These are phyloP conservation scores for Sarcodon sp. DNA, from an alignment of 768 basidiomycete genomes.

Conservation along the genomic window DNA sequence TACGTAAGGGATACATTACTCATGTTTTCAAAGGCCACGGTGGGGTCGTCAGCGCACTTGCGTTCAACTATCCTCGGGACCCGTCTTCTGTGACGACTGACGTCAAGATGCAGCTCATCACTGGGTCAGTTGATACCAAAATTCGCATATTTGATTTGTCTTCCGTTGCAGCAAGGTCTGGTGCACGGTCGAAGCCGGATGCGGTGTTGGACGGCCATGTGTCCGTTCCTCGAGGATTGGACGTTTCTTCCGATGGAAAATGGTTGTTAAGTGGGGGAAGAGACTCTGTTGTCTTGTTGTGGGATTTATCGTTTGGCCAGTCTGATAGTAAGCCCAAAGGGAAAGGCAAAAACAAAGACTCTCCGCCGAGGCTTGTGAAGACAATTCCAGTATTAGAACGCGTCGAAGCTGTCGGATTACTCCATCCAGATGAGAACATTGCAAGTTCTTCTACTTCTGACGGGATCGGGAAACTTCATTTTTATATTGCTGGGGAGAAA, in stretches of 20 bases:
- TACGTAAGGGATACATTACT: slow-evolving; percentile 76
- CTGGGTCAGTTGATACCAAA: slow-evolving; percentile 84
- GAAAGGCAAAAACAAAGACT: slow-evolving; percentile 35
- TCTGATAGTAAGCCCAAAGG: slow-evolving; percentile 18
- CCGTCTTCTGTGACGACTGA: slow-evolving; percentile 30
- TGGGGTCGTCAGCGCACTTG: slow-evolving; percentile 87
- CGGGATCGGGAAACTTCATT: slow-evolving; percentile 31
- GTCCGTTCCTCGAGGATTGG: slow-evolving; percentile 86
- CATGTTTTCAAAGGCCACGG: slow-evolving; percentile 96
- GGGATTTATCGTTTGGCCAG: slow-evolving; percentile 52
- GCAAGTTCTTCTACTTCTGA: slow-evolving; percentile 24
- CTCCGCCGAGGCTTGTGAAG: slow-evolving; percentile 48
- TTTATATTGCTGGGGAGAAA: slow-evolving; percentile 89
- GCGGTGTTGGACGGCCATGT: slow-evolving; percentile 91
- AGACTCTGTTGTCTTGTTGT: slow-evolving; percentile 86
- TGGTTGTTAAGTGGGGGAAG: slow-evolving; percentile 88
- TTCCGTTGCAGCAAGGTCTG: slow-evolving; percentile 42
- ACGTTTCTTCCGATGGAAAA: slow-evolving; percentile 72
- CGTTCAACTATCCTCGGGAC: slow-evolving; percentile 69
- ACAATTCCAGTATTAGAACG: slow-evolving; percentile 80
- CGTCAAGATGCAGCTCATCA: slow-evolving; percentile 67
- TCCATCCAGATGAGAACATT: slow-evolving; percentile 37
- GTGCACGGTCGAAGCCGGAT: slow-evolving; percentile 48
- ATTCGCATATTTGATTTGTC: slow-evolving; percentile 88
- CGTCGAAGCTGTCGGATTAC: slow-evolving; percentile 74